A percentile compares a stretch with the other conserved stretches of the same genome.
Conservation (phyloP, 2,329 filamentous ascomycete genomes). For the Cladosporium sp. region DNA sequence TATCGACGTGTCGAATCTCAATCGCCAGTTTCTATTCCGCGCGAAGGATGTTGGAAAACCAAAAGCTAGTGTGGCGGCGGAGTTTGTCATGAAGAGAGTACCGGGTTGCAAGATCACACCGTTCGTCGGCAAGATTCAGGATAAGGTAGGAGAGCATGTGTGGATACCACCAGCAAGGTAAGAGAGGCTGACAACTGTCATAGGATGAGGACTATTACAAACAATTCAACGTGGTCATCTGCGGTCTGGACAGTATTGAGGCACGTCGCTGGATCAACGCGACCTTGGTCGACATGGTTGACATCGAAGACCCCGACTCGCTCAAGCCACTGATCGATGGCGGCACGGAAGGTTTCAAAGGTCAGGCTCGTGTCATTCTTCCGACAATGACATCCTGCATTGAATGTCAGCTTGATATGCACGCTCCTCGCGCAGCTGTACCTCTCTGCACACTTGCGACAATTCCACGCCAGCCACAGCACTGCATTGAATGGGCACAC, state of each 20-base stretch:
- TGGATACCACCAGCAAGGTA: background rate
- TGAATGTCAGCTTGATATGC: constrained; percentile 98
- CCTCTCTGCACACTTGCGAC: constrained; percentile 94
- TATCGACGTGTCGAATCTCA: constrained; percentile 97
- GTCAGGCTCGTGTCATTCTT: constrained; percentile 86
- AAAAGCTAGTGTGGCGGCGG: constrained; percentile 89
- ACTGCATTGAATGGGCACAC: constrained; percentile 98
- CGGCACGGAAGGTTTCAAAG: constrained; percentile 97
- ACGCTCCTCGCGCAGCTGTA: constrained; percentile 93
- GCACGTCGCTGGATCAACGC: constrained; percentile 98
- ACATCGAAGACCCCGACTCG: constrained; percentile 74
- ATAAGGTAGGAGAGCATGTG: constrained; percentile 52
- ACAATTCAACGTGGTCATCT: constrained; percentile 92
- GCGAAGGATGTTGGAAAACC: constrained; percentile 85
- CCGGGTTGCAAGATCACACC: constrained; percentile 89
- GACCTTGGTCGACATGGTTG: constrained; percentile 85
- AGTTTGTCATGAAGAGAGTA: constrained; percentile 85
- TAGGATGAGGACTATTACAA: constrained; percentile 87
- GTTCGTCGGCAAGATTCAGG: constrained; percentile 92
- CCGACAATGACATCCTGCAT: constrained; percentile 94
- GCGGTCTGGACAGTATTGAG: constrained; percentile 94
- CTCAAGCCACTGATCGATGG: constrained; percentile 95
- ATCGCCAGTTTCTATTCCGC: constrained; percentile 95
- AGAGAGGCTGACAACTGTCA: background rate
- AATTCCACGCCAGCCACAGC: constrained; percentile 93